These are phyloP conservation scores for Mycena rebaudengoi DNA, from an alignment of 768 basidiomycete genomes.

Conservation along the genomic window DNA sequence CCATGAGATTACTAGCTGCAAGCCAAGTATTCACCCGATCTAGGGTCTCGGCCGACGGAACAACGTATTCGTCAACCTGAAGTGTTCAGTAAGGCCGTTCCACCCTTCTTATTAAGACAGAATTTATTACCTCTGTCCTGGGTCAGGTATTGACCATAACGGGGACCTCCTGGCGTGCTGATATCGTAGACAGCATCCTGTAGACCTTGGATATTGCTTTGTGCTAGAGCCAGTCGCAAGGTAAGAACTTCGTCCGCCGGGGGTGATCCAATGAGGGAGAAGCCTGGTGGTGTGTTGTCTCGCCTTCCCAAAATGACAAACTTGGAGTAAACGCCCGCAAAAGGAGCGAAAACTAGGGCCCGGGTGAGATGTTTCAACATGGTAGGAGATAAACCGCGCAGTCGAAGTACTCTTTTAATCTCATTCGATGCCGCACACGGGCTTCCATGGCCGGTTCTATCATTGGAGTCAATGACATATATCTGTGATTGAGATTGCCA, in stretches of 20 bases:
- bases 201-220: background rate
- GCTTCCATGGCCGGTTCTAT: too few species aligned
- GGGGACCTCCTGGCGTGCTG: background rate
- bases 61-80: background rate
- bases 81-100: background rate
- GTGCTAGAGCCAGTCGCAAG: background rate
- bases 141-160: slow-evolving; percentile 9
- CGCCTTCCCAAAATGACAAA: background rate
- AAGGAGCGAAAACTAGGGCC: too few species aligned
- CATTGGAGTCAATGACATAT: too few species aligned
- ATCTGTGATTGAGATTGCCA: too few species aligned
- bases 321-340: background rate
- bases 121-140: background rate
- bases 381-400: too few species aligned
- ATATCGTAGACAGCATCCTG: background rate
- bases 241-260: background rate
- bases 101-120: background rate
- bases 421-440: too few species aligned
- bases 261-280: background rate
- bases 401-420: too few species aligned
- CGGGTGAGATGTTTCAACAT: too few species aligned
- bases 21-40: background rate
- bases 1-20: background rate
- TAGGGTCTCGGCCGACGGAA: background rate
- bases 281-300: background rate